Conservation (phyloP, 164 flowering plant genomes). For the Vitis rupestris region DNA sequence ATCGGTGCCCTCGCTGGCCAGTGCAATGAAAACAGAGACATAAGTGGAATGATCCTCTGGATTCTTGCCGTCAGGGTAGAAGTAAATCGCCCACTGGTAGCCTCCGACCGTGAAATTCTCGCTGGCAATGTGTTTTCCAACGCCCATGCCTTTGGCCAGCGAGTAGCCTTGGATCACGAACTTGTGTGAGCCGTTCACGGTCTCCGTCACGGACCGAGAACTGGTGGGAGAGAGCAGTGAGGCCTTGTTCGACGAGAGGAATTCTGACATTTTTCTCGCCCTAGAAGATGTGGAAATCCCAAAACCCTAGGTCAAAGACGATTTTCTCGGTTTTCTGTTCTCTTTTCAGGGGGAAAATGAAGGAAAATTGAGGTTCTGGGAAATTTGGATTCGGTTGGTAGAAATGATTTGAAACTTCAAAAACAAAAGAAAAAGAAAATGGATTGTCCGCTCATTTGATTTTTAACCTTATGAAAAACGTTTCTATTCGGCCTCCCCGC, state of each 20-base stretch:
- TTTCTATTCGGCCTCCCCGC: too few relatives aligned
- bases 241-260: background rate
- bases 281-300: too few relatives aligned
- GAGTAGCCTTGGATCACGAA: conserved; percentile 88
- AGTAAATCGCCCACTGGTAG: conserved; percentile 88
- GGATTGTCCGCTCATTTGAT: too few relatives aligned
- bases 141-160: conserved; percentile 91
- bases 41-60: conserved; percentile 87
- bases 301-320: too few relatives aligned
- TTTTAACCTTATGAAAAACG: too few relatives aligned
- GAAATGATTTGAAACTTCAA: too few relatives aligned
- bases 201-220: conserved; percentile 42
- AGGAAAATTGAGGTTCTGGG: too few relatives aligned
- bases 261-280: too few relatives aligned
- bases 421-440: too few relatives aligned
- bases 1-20: conserved; percentile 57
- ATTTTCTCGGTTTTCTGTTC: too few relatives aligned
- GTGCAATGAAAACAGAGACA: conserved; percentile 50
- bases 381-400: too few relatives aligned
- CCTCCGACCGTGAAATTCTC: conserved; percentile 88
- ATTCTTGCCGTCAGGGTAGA: conserved; percentile 82
- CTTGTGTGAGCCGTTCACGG: conserved; percentile 79
- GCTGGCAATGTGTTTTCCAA: conserved; percentile 96
- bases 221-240: conserved; percentile 27
- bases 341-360: too few relatives aligned